phyloP scores from a whole-genome alignment of 257 asterid genomes.

The Nicotiana tabacum region DNA sequence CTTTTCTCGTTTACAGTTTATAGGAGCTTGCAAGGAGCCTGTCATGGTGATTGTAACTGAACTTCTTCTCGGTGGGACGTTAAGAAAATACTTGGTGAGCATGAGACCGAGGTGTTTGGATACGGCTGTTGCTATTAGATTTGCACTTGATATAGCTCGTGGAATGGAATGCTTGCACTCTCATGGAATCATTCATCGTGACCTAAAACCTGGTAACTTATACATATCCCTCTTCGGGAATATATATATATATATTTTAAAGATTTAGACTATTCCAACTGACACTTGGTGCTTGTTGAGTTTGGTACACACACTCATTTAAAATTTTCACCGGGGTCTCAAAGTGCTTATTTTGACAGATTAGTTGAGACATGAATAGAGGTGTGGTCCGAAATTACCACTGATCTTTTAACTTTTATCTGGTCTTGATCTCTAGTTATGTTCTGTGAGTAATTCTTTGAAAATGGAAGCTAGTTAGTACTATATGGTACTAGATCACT shows the following conservation, averaged over 20 bases:
- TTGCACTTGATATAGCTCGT: constrained; percentile 88
- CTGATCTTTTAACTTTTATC: not conserved
- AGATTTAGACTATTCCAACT: not conserved
- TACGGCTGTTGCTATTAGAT: constrained; percentile 60
- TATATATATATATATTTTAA: no score
- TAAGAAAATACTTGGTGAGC: constrained; percentile 63
- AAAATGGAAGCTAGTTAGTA: not conserved
- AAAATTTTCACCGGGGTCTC: not conserved
- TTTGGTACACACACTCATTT: not conserved
- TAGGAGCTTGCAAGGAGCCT: constrained; percentile 97
- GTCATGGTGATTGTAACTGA: constrained; percentile 87
- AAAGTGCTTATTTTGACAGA: not conserved
- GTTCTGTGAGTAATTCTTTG: not conserved
- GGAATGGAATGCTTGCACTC: constrained; percentile 94
- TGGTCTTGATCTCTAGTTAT: not conserved
- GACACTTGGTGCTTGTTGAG: not conserved
- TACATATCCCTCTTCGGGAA: no score
- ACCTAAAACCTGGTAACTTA: constrained; percentile 76
- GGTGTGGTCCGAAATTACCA: not conserved
- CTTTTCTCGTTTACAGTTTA: constrained; percentile 39
- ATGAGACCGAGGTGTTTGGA: constrained; percentile 76
- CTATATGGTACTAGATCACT: not conserved
- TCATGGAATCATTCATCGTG: constrained; percentile 91
- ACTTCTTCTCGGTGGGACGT: constrained; percentile 77
- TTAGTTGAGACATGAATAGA: not conserved